These are phyloP conservation scores for Tetracentron sinense DNA, from an alignment of 164 flowering plant species.

Conservation along the genomic window DNA sequence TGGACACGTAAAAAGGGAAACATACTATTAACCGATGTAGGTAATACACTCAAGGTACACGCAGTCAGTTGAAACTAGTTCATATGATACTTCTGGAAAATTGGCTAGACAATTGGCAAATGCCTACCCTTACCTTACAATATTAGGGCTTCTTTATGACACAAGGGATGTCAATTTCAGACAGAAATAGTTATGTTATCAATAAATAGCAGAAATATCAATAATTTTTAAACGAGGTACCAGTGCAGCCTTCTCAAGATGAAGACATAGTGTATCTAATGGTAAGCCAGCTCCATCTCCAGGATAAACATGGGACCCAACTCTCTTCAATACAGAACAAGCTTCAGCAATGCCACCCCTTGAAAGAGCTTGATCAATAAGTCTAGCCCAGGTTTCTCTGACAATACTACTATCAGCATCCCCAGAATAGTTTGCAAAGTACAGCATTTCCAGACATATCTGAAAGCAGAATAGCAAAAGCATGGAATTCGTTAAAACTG, in stretches of 20 bases:
- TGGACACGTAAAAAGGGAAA: neutral
- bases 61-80: too few relatives aligned
- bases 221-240: conserved; percentile 32
- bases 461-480: conserved; percentile 25
- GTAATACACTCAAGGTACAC: neutral
- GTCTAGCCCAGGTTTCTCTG: conserved; percentile 97
- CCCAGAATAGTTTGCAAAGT: conserved; percentile 92
- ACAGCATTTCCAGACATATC: conserved; percentile 90
- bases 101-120: too few relatives aligned
- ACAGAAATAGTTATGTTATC: too few relatives aligned
- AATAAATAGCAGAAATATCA: too few relatives aligned
- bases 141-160: too few relatives aligned
- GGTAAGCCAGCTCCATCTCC: conserved; percentile 92
- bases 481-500: neutral
- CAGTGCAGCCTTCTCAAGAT: conserved; percentile 94
- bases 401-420: conserved; percentile 82
- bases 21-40: neutral
- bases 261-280: conserved; percentile 82
- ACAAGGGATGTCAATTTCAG: too few relatives aligned
- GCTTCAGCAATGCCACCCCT: conserved; percentile 95
- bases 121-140: too few relatives aligned
- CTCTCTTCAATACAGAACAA: conserved; percentile 84
- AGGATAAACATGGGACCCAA: conserved; percentile 78
- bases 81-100: too few relatives aligned
- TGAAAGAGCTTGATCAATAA: conserved; percentile 89